Conservation (phyloP, 108 stramenopile species). For the Skeletonema menzelii region DNA sequence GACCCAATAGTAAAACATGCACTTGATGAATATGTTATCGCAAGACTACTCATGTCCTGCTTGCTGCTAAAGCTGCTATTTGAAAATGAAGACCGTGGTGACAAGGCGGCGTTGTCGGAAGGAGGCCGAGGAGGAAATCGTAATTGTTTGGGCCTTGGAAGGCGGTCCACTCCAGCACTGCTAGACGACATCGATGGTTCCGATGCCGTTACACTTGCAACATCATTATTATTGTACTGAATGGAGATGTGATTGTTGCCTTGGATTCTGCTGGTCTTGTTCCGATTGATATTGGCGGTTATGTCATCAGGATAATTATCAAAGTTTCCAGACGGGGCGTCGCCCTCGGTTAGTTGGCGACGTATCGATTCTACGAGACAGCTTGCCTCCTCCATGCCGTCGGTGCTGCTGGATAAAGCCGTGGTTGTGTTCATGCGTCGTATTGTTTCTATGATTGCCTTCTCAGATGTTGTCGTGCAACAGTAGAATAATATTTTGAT, state of each 20-base stretch:
- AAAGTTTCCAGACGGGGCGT: constrained; percentile 71
- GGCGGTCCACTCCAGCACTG: background rate
- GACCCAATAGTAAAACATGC: constrained; percentile 25
- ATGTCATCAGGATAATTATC: constrained; percentile 16
- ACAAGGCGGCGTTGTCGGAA: background rate
- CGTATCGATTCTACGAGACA: constrained; percentile 56
- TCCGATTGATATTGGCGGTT: constrained; percentile 5
- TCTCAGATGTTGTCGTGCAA: background rate
- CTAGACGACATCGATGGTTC: constrained; percentile 18
- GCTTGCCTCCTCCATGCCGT: constrained; percentile 41
- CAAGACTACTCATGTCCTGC: background rate
- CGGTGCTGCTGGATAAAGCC: background rate
- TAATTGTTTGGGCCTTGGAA: constrained; percentile 8
- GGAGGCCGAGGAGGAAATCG: constrained; percentile 27
- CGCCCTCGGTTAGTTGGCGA: constrained; percentile 67
- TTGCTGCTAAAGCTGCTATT: constrained; percentile 1
- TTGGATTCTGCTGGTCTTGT: constrained; percentile 1
- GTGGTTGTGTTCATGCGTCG: background rate
- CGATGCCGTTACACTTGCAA: constrained; percentile 17
- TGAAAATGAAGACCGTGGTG: background rate
- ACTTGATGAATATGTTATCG: background rate
- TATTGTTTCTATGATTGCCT: background rate
- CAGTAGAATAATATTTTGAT: no score
- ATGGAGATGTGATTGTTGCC: constrained; percentile 31
- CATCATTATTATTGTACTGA: constrained; percentile 22